phyloP scores from a whole-genome alignment of 352 stramenopile genomes.

The Globisporangium recalcitrans region DNA sequence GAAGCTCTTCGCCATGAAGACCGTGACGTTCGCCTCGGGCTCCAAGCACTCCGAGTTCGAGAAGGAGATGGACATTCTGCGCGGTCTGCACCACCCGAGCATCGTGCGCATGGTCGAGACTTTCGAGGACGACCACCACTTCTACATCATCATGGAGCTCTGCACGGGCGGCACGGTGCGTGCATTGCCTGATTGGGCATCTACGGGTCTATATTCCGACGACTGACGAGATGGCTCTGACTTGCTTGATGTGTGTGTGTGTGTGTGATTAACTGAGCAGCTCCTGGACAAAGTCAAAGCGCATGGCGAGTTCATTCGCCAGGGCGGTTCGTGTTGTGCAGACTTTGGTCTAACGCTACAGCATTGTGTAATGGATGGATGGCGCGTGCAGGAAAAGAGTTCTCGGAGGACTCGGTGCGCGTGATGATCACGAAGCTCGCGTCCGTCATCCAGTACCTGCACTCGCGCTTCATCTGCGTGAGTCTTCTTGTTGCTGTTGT shows the following conservation, averaged over 20 bases:
- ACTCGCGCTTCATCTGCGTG: conserved; percentile 79
- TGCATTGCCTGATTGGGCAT: too few relatives aligned
- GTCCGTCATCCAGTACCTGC: conserved; percentile 78
- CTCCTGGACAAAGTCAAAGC: conserved; percentile 59
- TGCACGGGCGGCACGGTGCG: conserved; percentile 44
- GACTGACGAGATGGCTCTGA: neutral
- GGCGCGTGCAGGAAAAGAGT: conserved; percentile 23
- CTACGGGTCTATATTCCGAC: too few relatives aligned
- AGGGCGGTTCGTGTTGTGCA: too few relatives aligned
- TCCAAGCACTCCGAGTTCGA: conserved; percentile 68
- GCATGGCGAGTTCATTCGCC: conserved; percentile 17
- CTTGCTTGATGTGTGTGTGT: neutral
- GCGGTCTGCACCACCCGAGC: conserved; percentile 71
- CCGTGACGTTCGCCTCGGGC: conserved; percentile 53
- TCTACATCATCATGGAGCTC: conserved; percentile 87
- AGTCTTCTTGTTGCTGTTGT: too few relatives aligned
- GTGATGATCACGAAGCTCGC: conserved; percentile 53
- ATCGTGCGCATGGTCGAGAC: conserved; percentile 82
- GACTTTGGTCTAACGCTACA: too few relatives aligned
- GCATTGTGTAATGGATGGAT: neutral
- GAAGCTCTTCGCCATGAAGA: conserved; percentile 77
- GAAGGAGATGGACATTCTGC: conserved; percentile 72
- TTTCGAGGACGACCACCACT: conserved; percentile 67
- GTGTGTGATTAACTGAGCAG: conserved; percentile 23
- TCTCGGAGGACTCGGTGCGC: conserved; percentile 54